Conservation (phyloP, 2,329 filamentous ascomycete species). For the Monosporascus sp. region DNA sequence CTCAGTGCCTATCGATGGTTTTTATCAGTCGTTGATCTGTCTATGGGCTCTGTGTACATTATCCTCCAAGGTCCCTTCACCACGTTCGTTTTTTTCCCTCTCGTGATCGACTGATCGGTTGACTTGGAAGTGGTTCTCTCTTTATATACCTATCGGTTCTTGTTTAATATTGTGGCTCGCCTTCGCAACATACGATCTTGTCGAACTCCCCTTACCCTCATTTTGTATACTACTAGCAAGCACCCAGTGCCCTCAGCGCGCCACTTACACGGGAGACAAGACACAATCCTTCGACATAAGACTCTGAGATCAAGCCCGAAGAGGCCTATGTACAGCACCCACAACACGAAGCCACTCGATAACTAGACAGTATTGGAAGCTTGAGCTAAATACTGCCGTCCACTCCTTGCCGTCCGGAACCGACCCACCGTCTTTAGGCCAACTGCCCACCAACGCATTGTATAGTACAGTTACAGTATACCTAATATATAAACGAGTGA, state of each 20-base stretch:
- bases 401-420: conserved; percentile 28
- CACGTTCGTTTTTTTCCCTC: conserved; percentile 25
- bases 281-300: conserved; percentile 8
- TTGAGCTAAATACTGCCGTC: conserved; percentile 21
- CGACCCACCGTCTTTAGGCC: conserved; percentile 31
- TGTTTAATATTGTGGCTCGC: conserved; percentile 27
- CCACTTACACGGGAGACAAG: conserved; percentile 18
- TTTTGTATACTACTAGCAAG: conserved; percentile 22
- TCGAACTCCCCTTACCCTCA: conserved; percentile 29
- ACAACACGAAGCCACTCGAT: conserved; percentile 17
- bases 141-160: conserved; percentile 29
- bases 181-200: conserved; percentile 24
- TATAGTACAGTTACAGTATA: conserved; percentile 25
- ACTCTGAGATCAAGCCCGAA: conserved; percentile 12
- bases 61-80: conserved; percentile 28
- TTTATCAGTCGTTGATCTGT: conserved; percentile 38
- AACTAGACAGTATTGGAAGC: conserved; percentile 21
- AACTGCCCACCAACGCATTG: conserved; percentile 24
- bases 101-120: conserved; percentile 30
- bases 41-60: conserved; percentile 25
- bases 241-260: conserved; percentile 12
- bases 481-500: conserved; percentile 25
- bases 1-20: conserved; percentile 32
- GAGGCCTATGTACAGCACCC: conserved; percentile 24
- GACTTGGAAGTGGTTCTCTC: conserved; percentile 24